Base-by-base conservation (phyloP, 768 basidiomycete genomes). In the Boletus edulis region DNA sequence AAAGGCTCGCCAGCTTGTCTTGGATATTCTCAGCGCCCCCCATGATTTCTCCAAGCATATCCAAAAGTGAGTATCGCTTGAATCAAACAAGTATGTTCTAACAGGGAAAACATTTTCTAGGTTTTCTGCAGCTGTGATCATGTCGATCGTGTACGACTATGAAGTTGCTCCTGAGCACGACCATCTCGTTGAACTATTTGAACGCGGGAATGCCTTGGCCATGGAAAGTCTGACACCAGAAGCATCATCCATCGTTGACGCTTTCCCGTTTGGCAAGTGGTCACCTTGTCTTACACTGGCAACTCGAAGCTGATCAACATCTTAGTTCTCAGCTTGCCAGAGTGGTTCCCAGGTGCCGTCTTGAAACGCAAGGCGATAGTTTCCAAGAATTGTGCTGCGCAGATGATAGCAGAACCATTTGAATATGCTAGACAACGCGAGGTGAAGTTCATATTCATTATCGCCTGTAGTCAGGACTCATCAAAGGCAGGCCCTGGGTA, bases 71-170 rank as follows among this genome's bases (percentile, higher is more conserved):
- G 52, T 32, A 9, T 40, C 3, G 2, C 7, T n/a, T n/a, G 15
- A 39, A 17, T 32, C 15, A 18, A 13, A 35, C 39, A 34, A 6
- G 22, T 24, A 6, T 20, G 72, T 66, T 4, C 59, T 64, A 35
- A 12, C 14, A 35, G 27, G 27, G 27, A 35, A 35, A 4, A 14
- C 13, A 14, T 34, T 11, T 11, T 29, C 4, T 1, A 35, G 34
- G 34, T 35, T 35, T 44, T 67, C 66, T n/a, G 31, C 67, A 11
- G 53, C 69, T 3, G 59, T 71, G 17, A 65, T 72, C 56, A 67
- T 70, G 71, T 59, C 69, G 0, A 45, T 62, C 40, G 61, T 71
- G n/a, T 71, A 71, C 18, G 69, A 71, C 13, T 69, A 72, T 29
- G 65, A 72, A 22, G 46, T 52, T 1, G 65, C 57, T 1, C 59